Evolutionary conservation across 2,329 filamentous ascomycete genomes (phyloP), one percentile per base, ranked within the genome.

Genomic region (Talaromyces sp.): DNA sequence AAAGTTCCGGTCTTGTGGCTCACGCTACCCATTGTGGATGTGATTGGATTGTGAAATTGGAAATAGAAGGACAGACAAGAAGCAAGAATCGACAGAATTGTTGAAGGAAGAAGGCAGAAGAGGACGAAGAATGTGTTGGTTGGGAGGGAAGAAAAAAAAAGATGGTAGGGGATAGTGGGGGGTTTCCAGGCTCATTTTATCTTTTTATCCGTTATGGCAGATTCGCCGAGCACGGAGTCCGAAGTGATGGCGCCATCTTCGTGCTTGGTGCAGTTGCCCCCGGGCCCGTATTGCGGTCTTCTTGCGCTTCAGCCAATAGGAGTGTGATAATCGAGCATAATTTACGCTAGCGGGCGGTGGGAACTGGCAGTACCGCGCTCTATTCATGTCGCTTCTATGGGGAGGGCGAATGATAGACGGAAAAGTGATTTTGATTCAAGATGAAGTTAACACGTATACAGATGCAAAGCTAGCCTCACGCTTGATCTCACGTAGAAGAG

Each of bases 1-100:
- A 93, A 93, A 71, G 86, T 90, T 68, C 88, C 88, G 37, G 69
- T 57, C 65, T 70, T 77, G 71, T 76, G 79, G 69, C 76, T 75
- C 68, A 83, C 77, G 79, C 83, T 84, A 76, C 80, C 78, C 87
- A 89, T 89, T 81, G 75, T 87, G 82, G 79, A 61, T 65, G 63
- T 59, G 63, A 66, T 65, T 61, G 66, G 67, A 69, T 65, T 64
- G 68, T 18, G 31, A 23, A 44, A 67, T n/a, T 67, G 64, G 66
- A 63, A 63, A 65, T 68, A 66, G 68, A 67, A 62, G 61, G 65
- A 61, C 40, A 14, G n/a, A 28, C 16, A 63, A 66, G 59, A 67
- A 65, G 67, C 64, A 59, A 63, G 63, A 65, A 54, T 35, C 14
- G 25, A 64, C 5, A 14, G 65, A 64, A 61, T 55, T 44, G 62